Conservation (phyloP, 192 early-diverging fungal genomes). For the Entophlyctis luteolus region DNA sequence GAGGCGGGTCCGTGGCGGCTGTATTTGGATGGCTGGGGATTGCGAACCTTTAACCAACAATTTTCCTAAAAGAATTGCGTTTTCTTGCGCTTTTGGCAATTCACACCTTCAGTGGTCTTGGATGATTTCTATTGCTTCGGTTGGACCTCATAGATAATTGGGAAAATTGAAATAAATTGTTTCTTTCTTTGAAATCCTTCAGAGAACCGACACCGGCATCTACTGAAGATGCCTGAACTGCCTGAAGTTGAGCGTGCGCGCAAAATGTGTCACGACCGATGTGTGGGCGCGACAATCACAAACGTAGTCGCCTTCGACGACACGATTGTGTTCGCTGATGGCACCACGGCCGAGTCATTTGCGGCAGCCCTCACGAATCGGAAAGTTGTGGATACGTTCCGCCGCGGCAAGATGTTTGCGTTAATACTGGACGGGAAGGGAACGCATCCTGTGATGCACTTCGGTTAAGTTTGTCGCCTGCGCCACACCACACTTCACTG, state of each 20-base stretch:
- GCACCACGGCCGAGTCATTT: conserved; percentile 25
- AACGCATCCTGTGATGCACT: conserved; percentile 57
- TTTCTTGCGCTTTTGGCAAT: too few species aligned
- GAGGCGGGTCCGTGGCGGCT: too few species aligned
- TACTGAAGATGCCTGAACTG: conserved; percentile 73
- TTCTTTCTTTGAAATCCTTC: too few species aligned
- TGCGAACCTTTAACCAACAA: too few species aligned
- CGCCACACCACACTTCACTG: conserved; percentile 23
- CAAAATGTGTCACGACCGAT: conserved; percentile 47
- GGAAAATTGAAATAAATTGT: too few species aligned
- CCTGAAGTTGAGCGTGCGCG: conserved; percentile 71
- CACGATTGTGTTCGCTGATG: conserved; percentile 31
- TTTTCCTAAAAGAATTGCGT: too few species aligned
- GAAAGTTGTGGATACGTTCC: conserved; percentile 58
- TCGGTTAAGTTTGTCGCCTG: conserved; percentile 70
- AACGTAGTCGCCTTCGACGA: conserved; percentile 31
- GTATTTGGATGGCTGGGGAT: too few species aligned
- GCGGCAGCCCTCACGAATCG: conserved; percentile 38
- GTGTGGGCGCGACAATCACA: conserved; percentile 49
- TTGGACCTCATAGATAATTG: too few species aligned
- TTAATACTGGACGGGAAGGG: conserved; percentile 37
- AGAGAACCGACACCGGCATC: too few species aligned
- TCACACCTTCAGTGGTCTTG: too few species aligned
- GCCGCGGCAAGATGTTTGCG: conserved; percentile 75
- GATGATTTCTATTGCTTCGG: too few species aligned